phyloP scores from a whole-genome alignment of 805 yeast species.

The Kregervanrija delftensis region DNA sequence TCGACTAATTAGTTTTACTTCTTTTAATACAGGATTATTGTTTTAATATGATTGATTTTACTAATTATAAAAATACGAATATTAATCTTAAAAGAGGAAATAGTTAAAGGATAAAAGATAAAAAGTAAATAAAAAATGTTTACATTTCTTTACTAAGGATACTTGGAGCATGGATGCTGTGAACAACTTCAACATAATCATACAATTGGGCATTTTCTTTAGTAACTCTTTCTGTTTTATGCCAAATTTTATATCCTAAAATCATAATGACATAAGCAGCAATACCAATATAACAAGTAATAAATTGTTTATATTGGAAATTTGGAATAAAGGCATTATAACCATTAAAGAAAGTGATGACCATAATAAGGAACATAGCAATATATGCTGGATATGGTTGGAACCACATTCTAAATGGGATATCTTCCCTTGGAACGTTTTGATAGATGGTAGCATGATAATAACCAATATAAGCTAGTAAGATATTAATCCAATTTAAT shows the following conservation, averaged over 20 bases:
- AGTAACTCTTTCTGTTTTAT: slow-evolving; percentile 5
- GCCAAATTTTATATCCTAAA: slow-evolving; percentile 1
- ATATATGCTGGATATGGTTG: slow-evolving; percentile 16
- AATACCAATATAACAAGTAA: slow-evolving; percentile 14
- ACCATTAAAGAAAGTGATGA: slow-evolving; percentile 15
- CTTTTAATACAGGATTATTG: too few relatives aligned
- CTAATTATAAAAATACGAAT: too few relatives aligned
- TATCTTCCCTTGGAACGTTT: slow-evolving; percentile 12
- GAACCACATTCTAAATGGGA: slow-evolving; percentile 14
- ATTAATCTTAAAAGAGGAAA: too few relatives aligned
- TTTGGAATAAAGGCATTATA: slow-evolving; percentile 12
- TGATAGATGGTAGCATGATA: slow-evolving; percentile 11
- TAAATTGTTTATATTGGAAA: slow-evolving; percentile 12
- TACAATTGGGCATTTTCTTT: neutral
- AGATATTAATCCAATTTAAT: slow-evolving; percentile 15
- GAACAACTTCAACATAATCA: neutral
- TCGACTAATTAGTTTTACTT: too few relatives aligned
- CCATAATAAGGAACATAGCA: slow-evolving; percentile 5
- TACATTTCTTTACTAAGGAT: too few relatives aligned
- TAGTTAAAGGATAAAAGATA: too few relatives aligned
- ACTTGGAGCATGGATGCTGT: too few relatives aligned
- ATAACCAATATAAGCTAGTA: slow-evolving; percentile 11
- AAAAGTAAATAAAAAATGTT: too few relatives aligned
- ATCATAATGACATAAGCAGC: slow-evolving; percentile 2
- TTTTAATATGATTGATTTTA: too few relatives aligned